A percentile compares a stretch with the other conserved stretches of the same genome.
Conservation (phyloP, 2,329 filamentous ascomycete species). For the Trichoderma guizhouense region DNA sequence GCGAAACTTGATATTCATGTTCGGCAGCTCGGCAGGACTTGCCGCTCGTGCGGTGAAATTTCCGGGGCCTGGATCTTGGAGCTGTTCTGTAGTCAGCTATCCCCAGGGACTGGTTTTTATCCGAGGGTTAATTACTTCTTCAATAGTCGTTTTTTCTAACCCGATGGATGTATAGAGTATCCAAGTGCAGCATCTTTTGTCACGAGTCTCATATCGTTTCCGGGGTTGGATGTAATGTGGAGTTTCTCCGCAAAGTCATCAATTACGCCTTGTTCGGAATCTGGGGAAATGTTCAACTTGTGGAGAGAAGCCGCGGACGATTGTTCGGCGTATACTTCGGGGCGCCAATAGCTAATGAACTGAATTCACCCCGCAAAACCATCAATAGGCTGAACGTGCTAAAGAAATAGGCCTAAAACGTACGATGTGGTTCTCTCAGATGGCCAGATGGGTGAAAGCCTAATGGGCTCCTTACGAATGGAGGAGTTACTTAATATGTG, state of each 20-base stretch:
- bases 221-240: background rate
- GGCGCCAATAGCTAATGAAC: background rate
- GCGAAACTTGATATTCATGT: background rate
- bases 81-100: background rate
- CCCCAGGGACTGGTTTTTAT: background rate
- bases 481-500: background rate
- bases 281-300: background rate
- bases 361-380: background rate
- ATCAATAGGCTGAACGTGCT: background rate
- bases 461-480: background rate
- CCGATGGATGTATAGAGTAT: background rate
- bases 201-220: background rate
- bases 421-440: background rate
- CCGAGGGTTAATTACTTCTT: background rate
- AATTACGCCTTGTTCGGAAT: background rate
- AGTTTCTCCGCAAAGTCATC: background rate
- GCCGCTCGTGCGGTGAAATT: background rate
- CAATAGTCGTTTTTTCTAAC: background rate
- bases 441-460: background rate
- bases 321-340: constrained; percentile 8
- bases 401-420: background rate
- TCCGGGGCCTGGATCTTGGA: background rate
- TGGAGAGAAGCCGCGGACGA: background rate
- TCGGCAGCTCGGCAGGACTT: background rate
- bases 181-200: background rate